Base-by-base conservation (phyloP, 2,329 filamentous ascomycete species). In the Aspergillus sp. region DNA sequence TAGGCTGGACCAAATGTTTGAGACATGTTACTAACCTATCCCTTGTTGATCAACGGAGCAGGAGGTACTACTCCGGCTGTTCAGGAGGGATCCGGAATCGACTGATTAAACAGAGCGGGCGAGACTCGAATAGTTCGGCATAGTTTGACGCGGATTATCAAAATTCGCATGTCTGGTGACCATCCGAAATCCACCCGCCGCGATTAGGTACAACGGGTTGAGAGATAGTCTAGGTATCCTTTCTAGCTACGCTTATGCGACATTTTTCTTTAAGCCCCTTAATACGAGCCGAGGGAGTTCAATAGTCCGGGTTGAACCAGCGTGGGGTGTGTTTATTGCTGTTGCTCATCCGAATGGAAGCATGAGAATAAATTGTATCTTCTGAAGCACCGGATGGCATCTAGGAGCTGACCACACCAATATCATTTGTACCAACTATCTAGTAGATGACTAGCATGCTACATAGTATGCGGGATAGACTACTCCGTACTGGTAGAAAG, bases 141-240 rank as follows among this genome's bases (percentile, higher is more conserved):
- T 61, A 53, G 53, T 48, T 59, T 11, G 52, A 54, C 30, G 54
- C 52, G 53, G 53, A 50, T 52, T 36, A 51, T 58, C 49, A 59
- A 66, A 63, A 62, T 59, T 51, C 32, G 62, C 66, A 50, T 49
- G 64, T 67, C 66, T 64, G 66, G 58, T 68, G 66, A 67, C 66
- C 65, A 32, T 30, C 23, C 25, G 30, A 52, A 66, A 64, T 52
- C 63, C 64, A 65, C 64, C 61, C 48, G 32, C 47, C 13, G 38
- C 19, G 61, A 54, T 56, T 50, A 50, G 47, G 47, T 19, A 11
- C 23, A 50, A 30, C 25, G 27, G 47, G 23, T 3, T 27, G 47
- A 10, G 47, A 17, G 47, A 50, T 30, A 50, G 25, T 27, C 25
- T 27, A 27, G 32, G 32, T 36, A 36, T 36, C 30, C 23, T 30